Evolutionary conservation across 164 flowering plant genomes (phyloP).

Genomic region (Euptelea pleiosperma): DNA sequence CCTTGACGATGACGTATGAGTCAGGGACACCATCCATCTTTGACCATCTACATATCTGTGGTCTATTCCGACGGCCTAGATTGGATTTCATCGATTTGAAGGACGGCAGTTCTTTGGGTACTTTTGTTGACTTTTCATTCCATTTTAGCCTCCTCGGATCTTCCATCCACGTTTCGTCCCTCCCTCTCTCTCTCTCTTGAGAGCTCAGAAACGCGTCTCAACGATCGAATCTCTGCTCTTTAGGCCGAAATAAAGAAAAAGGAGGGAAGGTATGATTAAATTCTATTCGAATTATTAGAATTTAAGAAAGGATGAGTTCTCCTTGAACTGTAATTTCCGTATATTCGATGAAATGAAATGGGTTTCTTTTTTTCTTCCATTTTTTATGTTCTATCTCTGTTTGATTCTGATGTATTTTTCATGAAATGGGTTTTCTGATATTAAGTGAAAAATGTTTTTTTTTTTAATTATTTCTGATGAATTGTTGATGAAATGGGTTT

Average conservation of each 20-base stretch:
- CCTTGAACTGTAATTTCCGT: too few species aligned
- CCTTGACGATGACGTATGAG: conserved; percentile 10
- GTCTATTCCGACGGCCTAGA: background rate
- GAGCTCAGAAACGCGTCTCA: background rate
- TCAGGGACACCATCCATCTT: background rate
- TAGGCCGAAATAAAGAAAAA: too few species aligned
- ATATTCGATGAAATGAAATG: too few species aligned
- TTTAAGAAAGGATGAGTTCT: too few species aligned
- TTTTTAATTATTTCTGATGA: background rate
- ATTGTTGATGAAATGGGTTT: too few species aligned
- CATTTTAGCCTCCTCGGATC: too few species aligned
- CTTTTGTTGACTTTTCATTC: too few species aligned
- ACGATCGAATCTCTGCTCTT: background rate
- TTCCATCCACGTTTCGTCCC: background rate
- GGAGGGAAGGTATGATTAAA: conserved; percentile 2
- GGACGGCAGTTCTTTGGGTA: conserved; percentile 8
- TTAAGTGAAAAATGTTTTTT: too few species aligned
- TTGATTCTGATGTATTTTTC: too few species aligned
- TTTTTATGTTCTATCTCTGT: background rate
- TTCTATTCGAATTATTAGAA: too few species aligned
- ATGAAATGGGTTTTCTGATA: conserved; percentile 9
- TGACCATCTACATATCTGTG: background rate
- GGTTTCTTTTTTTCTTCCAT: background rate
- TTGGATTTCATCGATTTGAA: background rate
- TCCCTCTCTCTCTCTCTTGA: background rate